phyloP scores from a whole-genome alignment of 441 rosid species.

The Cnidoscolus chayamansa region DNA sequence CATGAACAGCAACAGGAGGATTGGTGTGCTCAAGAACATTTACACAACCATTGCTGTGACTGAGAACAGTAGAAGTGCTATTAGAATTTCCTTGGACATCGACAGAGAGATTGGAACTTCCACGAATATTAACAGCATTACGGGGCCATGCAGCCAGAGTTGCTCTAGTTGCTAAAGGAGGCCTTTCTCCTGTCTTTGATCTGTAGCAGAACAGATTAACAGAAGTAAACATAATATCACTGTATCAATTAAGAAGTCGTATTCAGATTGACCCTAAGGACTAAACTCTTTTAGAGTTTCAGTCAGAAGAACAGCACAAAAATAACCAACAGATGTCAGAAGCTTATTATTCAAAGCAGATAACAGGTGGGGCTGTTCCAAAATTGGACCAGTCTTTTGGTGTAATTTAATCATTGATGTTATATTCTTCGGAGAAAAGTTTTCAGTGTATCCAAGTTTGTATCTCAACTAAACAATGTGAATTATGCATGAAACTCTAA shows the following conservation, averaged over 20 bases:
- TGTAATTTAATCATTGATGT: background rate
- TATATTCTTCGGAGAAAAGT: background rate
- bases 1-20: conserved; percentile 26
- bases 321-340: background rate
- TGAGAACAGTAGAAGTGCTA: conserved; percentile 25
- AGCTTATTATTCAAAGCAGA: background rate
- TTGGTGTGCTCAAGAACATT: conserved; percentile 25
- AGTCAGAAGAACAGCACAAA: background rate
- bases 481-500: conserved; percentile 8
- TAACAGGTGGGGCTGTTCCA: background rate
- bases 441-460: conserved; percentile 14
- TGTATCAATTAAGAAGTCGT: background rate
- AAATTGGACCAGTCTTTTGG: background rate
- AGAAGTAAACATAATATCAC: background rate
- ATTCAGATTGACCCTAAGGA: conserved; percentile 5
- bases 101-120: conserved; percentile 14
- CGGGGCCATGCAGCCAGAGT: conserved; percentile 78
- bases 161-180: conserved; percentile 78
- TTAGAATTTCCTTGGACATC: conserved; percentile 19
- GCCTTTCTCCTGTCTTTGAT: conserved; percentile 49
- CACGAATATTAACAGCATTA: conserved; percentile 26
- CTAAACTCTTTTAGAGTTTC: background rate
- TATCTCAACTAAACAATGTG: conserved; percentile 2
- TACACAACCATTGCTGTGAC: conserved; percentile 28
- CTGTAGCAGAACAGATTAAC: conserved; percentile 36